A percentile compares a stretch with the other conserved stretches of the same genome.
These are phyloP conservation scores for Lactuca saligna DNA, from an alignment of 129 eudicot genomes.

Conservation along the genomic window DNA sequence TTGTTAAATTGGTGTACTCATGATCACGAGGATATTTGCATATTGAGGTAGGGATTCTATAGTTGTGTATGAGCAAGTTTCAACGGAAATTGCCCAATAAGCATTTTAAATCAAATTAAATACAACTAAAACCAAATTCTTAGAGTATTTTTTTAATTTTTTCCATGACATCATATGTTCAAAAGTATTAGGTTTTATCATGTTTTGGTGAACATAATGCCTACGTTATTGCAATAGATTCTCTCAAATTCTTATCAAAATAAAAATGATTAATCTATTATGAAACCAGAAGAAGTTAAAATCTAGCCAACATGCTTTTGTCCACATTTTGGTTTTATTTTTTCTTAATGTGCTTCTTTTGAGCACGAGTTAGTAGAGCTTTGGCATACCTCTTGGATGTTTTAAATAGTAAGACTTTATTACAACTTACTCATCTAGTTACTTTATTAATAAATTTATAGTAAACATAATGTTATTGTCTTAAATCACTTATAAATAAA, in stretches of 20 bases:
- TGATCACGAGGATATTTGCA: not conserved
- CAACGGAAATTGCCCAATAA: not conserved
- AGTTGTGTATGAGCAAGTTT: not conserved
- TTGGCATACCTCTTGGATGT: not conserved
- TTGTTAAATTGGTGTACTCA: too few relatives aligned
- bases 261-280: too few relatives aligned
- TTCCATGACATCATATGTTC: not conserved
- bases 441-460: not conserved
- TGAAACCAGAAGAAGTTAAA: not conserved
- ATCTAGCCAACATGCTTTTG: too few relatives aligned
- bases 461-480: not conserved
- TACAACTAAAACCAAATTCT: not conserved
- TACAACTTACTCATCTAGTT: not conserved
- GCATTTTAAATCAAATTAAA: not conserved
- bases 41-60: not conserved
- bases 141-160: not conserved
- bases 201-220: not conserved
- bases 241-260: not conserved
- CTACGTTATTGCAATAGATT: not conserved
- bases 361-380: not conserved
- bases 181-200: not conserved
- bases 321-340: too few relatives aligned
- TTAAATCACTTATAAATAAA: too few relatives aligned
- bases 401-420: too few relatives aligned
- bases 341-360: too few relatives aligned